Base-by-base conservation (phyloP, 106 monocot species). In the Xerophyta viscosa region DNA sequence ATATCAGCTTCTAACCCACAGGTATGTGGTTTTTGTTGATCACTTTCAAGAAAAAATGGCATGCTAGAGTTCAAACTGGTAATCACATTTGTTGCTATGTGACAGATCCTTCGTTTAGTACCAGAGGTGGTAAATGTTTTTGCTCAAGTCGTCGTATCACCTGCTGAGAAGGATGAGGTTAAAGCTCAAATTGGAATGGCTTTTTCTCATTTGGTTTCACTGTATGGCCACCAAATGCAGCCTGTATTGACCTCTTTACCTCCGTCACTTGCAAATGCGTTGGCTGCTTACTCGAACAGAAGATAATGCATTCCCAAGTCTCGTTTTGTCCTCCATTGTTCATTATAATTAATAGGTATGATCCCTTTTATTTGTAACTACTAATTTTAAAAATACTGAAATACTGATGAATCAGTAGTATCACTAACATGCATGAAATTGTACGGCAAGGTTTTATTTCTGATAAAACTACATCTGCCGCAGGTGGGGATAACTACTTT, bases 171-270 rank as follows among this genome's bases (percentile, higher is more conserved):
- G 9, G 68, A 77, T 12, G 81, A 88, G 21, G 82, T 90, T 18
- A 90, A 98, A 71, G 24, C 59, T 24, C 66, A 69, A 45, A 72
- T 98, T 64, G 98, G 82, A 5, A 37, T 80, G 39, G 79, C 82
- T 5, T 71, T 90, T 37, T 66, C 90, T 8, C 86, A 98, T 56
- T 69, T 98, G 79, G 52, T 90, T 21, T 79, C 90, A 26, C 39
- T 67, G 22, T 98, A 83, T 75, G 98, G 90, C 20, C 77, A 86
- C 21, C 86, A 98, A 66, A 72, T 90, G 90, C 98, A 98, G 27
- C 82, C 79, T 52, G 59, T 98, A 15, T 63, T 90, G 46, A 47
- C 57, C 42, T 57, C 76, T 58, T 89, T 89, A 44, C 58, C 82
- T 6, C 79, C 89, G 24, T 67, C 51, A 14, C 76, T 82, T 66